Conservation (phyloP, 2,329 filamentous ascomycete species). For the Thermothelomyces thermophilus region DNA sequence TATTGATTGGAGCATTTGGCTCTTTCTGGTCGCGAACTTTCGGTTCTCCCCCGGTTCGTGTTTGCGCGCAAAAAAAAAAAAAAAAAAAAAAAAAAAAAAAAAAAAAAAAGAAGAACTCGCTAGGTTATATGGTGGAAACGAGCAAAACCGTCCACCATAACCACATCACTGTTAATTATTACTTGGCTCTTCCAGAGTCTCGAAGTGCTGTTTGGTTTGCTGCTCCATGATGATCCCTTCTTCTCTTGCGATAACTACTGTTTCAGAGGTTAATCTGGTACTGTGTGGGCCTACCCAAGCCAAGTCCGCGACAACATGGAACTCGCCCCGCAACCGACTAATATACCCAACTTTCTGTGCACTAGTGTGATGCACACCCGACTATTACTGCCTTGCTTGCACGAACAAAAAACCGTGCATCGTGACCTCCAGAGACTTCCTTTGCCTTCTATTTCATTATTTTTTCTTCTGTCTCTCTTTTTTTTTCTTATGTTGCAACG, state of each 20-base stretch:
- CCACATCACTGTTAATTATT: no score
- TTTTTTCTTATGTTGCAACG: no score
- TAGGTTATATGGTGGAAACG: no score
- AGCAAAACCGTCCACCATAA: no score
- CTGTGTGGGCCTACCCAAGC: constrained; percentile 4
- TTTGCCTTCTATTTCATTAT: no score
- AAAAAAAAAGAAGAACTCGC: no score
- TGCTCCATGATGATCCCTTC: neutral
- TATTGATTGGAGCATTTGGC: constrained; percentile 19
- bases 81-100: no score
- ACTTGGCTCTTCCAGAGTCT: neutral
- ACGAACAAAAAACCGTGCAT: neutral
- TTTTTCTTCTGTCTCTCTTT: neutral
- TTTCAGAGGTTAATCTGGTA: neutral
- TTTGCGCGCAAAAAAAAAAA: constrained; percentile 9
- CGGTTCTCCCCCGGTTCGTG: constrained; percentile 16
- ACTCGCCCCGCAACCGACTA: neutral
- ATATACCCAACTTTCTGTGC: no score
- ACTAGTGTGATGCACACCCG: no score
- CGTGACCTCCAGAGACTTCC: constrained; percentile 19
- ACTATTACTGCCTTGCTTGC: no score
- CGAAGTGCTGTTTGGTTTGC: neutral
- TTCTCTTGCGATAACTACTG: neutral
- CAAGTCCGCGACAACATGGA: neutral
- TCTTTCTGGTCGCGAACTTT: constrained; percentile 17